Base-by-base conservation (phyloP, 1,284 basidiomycete species). In the Trichosporon sp. region DNA sequence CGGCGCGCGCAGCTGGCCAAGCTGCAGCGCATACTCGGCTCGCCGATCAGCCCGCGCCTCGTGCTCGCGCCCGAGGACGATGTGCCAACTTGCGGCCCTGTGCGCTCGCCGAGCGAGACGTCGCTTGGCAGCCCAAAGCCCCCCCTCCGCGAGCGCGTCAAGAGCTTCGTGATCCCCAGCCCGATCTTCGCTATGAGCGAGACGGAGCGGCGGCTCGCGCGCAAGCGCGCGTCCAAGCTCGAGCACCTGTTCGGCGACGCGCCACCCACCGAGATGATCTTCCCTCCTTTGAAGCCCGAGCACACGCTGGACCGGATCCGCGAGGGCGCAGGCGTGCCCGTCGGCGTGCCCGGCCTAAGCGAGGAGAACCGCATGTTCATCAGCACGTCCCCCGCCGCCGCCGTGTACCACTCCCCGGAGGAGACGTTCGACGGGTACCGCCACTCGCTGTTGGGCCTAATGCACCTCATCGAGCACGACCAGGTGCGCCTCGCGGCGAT, bases 391-490 rank as follows among this genome's bases (percentile, higher is more conserved):
- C 21, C 62, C n/a, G 35, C 34, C 2, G 35, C 62, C 9, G 25
- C 34, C 8, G 35, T 18, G n/a, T 34, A 42, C 11, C 23, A 47
- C 53, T 21, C 35, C 15, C 65, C 68, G 27, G 68, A 65, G 3
- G 29, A 42, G 2, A 35, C 70, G 0, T 75, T 69, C 62, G 66
- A 73, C 18, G 51, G 70, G 11, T 78, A 78, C 68, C 64, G 72
- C 5, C 62, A 73, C 34, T 77, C 75, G 3, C 66, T 80, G 12
- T 70, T 75, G 18, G 69, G 72, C 7, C 69, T 80, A 13, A 68
- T 79, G 25, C 73, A 76, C 64, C 70, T 78, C 1, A 73, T 75
- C n/a, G 76, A 79, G 53, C 70, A 77, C 65, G 75, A 79, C 58
- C 73, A 73, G 31, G 44, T 64, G 2, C 73, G 69, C 29, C 71